Evolutionary conservation across 2,329 filamentous ascomycete species (phyloP), one percentile per base, ranked within the genome.

Genomic region (Penicillium sclerotiorum): DNA sequence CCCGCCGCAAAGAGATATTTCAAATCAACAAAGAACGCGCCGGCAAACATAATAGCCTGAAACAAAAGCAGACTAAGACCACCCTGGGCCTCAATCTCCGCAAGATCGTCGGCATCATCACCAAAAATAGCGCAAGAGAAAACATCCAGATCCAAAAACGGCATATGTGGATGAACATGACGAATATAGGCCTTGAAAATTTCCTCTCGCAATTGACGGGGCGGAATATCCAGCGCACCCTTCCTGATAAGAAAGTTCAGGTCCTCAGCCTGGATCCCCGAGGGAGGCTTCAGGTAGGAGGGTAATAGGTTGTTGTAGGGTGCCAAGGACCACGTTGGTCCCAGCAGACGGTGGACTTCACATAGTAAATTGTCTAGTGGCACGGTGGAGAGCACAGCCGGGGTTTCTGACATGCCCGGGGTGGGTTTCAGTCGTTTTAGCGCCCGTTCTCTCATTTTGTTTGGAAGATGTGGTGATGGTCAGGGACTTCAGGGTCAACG

Each of bases 11-110:
- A 53, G 4, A 53, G 36, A 13, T 46, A 33, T 33, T 47, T 49
- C 42, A 53, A 35, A 13, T 53, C 50, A 4, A 53, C 50, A 17
- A 49, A 49, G 18, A 49, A 45, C 3, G 42, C 41, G 7, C 50
- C 50, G 4, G 50, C 43, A 38, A 49, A 53, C 50, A 53, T 53
- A 8, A 53, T 46, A 18, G 50, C 50, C 38, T 53, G 50, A n/a
- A 42, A 53, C 1, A 53, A 9, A 1, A 53, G 32, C 23, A 53
- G 17, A 25, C 50, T 53, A 4, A 46, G 32, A 2, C 15, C 13
- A 3, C 8, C 23, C 37, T 35, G 11, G 2, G 20, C n/a, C 9
- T 22, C 13, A 28, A 3, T 4, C 6, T 13, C 25, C 25, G 13
- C 25, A 3, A 2, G 6, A 8, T 13, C 6, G 6, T 28, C 13